Percentiles rank a stretch among this genome's conserved stretches.
These are phyloP conservation scores for Oldenlandia corymbosa DNA, from an alignment of 257 asterid species.

Conservation along the genomic window DNA sequence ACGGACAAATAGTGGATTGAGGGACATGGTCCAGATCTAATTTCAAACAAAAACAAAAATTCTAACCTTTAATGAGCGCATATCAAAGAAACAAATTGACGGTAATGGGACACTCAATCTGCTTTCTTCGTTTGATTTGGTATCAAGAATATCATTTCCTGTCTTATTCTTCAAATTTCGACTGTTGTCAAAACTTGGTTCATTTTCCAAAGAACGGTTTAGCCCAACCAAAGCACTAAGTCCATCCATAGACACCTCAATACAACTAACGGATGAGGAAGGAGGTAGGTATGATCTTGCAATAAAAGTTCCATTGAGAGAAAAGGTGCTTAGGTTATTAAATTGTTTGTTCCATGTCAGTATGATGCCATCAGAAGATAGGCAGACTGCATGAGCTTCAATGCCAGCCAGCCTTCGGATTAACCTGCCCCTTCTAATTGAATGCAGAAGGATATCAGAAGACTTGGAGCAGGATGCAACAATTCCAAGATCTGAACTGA, in stretches of 20 bases:
- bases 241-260: constrained; percentile 89
- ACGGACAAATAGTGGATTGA: not conserved
- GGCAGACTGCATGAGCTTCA: constrained; percentile 73
- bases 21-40: not conserved
- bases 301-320: constrained; percentile 70
- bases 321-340: constrained; percentile 53
- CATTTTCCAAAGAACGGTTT: constrained; percentile 56
- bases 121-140: constrained; percentile 41
- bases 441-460: constrained; percentile 78
- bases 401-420: constrained; percentile 68
- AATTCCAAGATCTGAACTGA: constrained; percentile 91
- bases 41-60: not conserved
- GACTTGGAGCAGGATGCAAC: constrained; percentile 81
- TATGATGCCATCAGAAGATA: constrained; percentile 79
- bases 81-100: constrained; percentile 77
- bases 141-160: constrained; percentile 26
- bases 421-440: constrained; percentile 78
- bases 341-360: constrained; percentile 64
- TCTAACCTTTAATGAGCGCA: constrained; percentile 69
- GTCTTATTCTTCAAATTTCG: constrained; percentile 18
- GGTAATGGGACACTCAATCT: constrained; percentile 53
- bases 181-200: constrained; percentile 32
- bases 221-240: constrained; percentile 70
- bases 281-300: constrained; percentile 57
- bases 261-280: constrained; percentile 60